Base-by-base conservation (phyloP, 768 basidiomycete species). In the Hysterangium stoloniferum region DNA sequence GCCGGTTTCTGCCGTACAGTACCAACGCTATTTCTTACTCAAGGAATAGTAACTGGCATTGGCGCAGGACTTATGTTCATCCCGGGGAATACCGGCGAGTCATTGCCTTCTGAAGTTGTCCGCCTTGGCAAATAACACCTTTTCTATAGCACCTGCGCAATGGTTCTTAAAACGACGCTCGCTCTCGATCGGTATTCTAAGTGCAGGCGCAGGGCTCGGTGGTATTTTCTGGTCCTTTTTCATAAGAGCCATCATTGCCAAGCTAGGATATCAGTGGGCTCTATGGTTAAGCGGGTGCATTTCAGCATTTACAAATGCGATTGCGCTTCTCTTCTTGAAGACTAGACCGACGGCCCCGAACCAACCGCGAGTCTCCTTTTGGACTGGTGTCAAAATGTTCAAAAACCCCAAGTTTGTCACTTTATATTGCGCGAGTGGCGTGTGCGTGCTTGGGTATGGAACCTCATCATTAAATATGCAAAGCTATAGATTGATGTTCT, bases 141-240 rank as follows among this genome's bases (percentile, higher is more conserved):
- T n/a, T n/a, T n/a, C n/a, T n/a, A n/a, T n/a, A 50, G 48, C 48
- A 22, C 28, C 40, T 42, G 38, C 40, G 12, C 48, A 38, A 27
- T 38, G 38, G 48, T 29, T 42, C 28, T 24, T 42, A 31, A 50
- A 50, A 31, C 19, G 28, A 27, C 29, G 48, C 12, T 38, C 35
- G 12, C 25, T 50, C 20, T 25, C 40, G 11, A 40, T 50, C 2
- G 48, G 48, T 11, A 17, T 50, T 11, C n/a, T 28, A 11, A 32
- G 28, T 29, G 48, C 48, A 12, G 48, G 48, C 17, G 19, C 48
- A 20, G 48, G 48, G 12, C 37, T 50, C 17, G 48, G 48, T n/a
- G 48, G 48, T 28, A 50, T 50, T n/a, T 50, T 38, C 25, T 50
- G 48, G 48, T 50, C 48, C 7, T 50, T 50, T 38, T n/a, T 50